Conservation (phyloP, 306 rosid genomes). For the Alnus rubra region DNA sequence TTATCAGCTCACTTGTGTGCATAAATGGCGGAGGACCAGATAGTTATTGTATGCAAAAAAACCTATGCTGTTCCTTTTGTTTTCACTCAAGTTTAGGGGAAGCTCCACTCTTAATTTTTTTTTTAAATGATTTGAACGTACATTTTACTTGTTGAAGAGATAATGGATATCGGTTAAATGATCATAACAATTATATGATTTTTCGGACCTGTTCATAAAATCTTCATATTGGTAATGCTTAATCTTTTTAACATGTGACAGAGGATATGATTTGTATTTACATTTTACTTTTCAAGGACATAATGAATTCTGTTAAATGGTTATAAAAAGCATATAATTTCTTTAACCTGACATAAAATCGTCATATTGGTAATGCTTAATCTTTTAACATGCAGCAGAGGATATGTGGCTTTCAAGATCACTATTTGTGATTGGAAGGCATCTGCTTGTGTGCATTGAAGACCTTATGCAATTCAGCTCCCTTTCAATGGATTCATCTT, state of each 20-base stretch:
- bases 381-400: conserved; percentile 45
- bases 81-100: neutral
- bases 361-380: neutral
- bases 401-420: conserved; percentile 78
- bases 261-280: conserved; percentile 36
- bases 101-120: neutral
- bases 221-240: neutral
- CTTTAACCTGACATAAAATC: neutral
- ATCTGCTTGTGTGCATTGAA: conserved; percentile 74
- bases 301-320: neutral
- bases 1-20: conserved; percentile 1
- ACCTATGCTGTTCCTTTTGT: neutral
- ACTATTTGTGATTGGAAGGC: conserved; percentile 60
- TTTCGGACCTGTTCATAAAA: too few relatives aligned
- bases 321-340: neutral
- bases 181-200: neutral
- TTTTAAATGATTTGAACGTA: neutral
- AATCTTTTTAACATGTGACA: conserved; percentile 32
- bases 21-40: neutral
- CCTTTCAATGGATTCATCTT: conserved; percentile 47
- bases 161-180: neutral
- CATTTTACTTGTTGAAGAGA: neutral
- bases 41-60: neutral
- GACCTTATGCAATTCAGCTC: conserved; percentile 62
- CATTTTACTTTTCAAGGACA: neutral